Conservation (phyloP, 78 protist genomes). For the Pelomyxa schiedti region DNA sequence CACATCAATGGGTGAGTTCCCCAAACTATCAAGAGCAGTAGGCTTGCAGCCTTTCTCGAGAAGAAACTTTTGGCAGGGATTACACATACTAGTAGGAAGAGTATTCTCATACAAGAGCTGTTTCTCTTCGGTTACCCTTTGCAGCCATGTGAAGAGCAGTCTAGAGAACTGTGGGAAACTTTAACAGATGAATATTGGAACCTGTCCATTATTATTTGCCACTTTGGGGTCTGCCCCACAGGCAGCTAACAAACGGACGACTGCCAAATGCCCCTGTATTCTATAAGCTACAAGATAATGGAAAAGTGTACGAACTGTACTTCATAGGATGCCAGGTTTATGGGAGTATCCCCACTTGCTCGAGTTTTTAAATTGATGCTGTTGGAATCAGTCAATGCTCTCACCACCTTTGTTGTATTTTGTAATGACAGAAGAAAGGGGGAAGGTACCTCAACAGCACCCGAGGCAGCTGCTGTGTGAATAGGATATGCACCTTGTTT, state of each 20-base stretch:
- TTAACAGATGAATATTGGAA: conserved; percentile 18
- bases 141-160: not conserved
- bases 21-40: conserved; percentile 20
- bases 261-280: conserved; percentile 10
- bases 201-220: conserved; percentile 5
- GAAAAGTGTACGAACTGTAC: not conserved
- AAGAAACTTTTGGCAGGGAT: not conserved
- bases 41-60: not conserved
- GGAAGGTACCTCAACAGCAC: no score
- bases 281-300: not conserved
- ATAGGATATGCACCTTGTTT: no score
- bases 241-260: conserved; percentile 4
- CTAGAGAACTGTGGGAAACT: conserved; percentile 13
- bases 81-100: not conserved
- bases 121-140: no score
- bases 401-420: no score
- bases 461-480: no score
- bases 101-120: not conserved
- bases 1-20: conserved; percentile 36
- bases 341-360: no score
- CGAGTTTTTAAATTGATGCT: no score
- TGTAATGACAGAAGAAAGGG: no score
- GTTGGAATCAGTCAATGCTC: no score
- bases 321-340: no score
- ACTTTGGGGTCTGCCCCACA: conserved; percentile 24